Evolutionary conservation across 768 basidiomycete genomes (phyloP), one percentile per base, ranked within the genome.

Genomic region (Hericium coralloides): DNA sequence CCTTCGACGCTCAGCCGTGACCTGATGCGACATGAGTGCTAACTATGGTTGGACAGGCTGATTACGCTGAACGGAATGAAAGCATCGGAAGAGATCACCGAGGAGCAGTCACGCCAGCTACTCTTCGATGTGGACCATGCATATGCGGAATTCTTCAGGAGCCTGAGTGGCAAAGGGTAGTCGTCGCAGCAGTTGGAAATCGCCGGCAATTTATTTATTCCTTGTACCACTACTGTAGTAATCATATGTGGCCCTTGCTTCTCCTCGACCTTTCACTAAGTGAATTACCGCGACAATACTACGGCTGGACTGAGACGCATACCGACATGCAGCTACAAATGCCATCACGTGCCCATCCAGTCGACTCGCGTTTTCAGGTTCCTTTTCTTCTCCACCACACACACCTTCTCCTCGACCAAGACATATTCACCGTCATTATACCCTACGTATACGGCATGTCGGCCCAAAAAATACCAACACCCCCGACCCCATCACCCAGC

Each of bases 11-110:
- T 6, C 41, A 17, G 22, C 43, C 31, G 4, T n/a, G n/a, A n/a
- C 8, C 10, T 31, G 7, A 31, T 31, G 31, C 6, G 31, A 31
- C 31, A 1, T 31, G 31, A 9, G 31, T 9, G 31, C 31, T 31
- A 9, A 31, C 31, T 31, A 6, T 31, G 31, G 31, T 6, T 31
- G 31, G 31, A 31, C 56, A 95, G 92, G 94, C 76, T 99, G 41
- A 98, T 99, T 65, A 93, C 92, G 4, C 79, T 99, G 20, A 98
- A 98, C 63, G 89, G 84, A 1, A 95, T 99, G 93, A 92, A 92
- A 66, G 97, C 93, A 3, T 92, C 92, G 12, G 95, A 98, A 63
- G 94, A 97, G 70, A 86, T 98, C 31, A 86, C 88, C 0, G 95
- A 98, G 59, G 95, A 98, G 59, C 94, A 99, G 65, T 87, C 91